Evolutionary conservation across 2,329 filamentous ascomycete species (phyloP), one percentile per base, ranked within the genome.

Genomic region (Cladosporium sp.): DNA sequence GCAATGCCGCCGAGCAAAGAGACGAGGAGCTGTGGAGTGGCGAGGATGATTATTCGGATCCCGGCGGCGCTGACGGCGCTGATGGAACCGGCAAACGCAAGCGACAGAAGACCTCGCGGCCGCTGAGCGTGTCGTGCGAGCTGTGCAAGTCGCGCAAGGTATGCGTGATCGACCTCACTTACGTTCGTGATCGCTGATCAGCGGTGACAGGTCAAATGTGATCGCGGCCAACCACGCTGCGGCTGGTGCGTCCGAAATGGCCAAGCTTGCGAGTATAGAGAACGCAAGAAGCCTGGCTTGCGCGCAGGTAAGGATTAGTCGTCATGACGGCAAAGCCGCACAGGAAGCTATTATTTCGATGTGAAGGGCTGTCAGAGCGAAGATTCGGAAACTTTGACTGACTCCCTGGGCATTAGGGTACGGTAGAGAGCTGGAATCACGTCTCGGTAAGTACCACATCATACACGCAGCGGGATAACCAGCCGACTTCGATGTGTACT

Each of bases 61-160:
- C 16, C 22, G 43, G 40, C 22, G 68, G 64, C 13, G 69, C 64
- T 14, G 65, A 61, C n/a, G 64, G 61, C 63, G 64, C 62, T n/a
- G 58, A 61, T 46, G 34, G 22, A 4, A 66, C 67, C 54, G 62
- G 59, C 52, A 79, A 79, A 65, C 74, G 76, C 56, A 77, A 76
- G 65, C 68, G 77, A 31, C 63, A 62, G 45, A 59, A 61, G 57
- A 58, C 61, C 46, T 48, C 52, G 32, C 58, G 60, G 53, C 74
- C 74, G 41, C 70, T 78, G 65, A 73, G 71, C 46, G 78, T 80
- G 33, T 78, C 75, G 62, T 81, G 87, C 65, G 87, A 91, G 71
- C 77, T 87, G 48, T 89, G 87, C 74, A 90, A 91, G 70, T 83
- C 87, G 68, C 77, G 87, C 73, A 92, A 91, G 77, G 86, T 89